Conservation (phyloP, 1,139 yeast genomes). For the Hansenula lynferdii region DNA sequence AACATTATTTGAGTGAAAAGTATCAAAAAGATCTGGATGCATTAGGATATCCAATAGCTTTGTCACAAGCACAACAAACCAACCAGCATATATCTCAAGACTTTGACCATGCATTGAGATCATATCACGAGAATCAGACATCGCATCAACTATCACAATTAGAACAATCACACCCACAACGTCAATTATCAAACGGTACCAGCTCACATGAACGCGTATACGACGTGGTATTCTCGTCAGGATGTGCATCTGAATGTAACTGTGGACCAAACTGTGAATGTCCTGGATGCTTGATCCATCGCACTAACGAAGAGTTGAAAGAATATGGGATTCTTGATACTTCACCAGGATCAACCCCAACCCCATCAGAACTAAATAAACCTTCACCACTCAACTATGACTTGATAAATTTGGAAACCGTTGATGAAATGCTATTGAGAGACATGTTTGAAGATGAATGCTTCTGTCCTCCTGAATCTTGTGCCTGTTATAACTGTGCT, state of each 20-base stretch:
- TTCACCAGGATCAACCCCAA: slow-evolving; percentile 12
- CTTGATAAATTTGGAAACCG: slow-evolving; percentile 17
- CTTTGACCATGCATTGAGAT: background rate
- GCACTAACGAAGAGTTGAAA: slow-evolving; percentile 20
- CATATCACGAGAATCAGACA: slow-evolving; percentile 14
- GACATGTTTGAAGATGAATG: slow-evolving; percentile 18
- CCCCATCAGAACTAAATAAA: too few species aligned
- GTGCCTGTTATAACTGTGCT: slow-evolving; percentile 17
- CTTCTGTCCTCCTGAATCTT: slow-evolving; percentile 14
- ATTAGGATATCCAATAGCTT: background rate
- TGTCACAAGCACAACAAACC: background rate
- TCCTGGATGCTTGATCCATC: slow-evolving; percentile 21
- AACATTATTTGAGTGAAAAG: background rate
- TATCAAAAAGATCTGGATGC: background rate
- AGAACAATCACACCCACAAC: background rate
- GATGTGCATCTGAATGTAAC: slow-evolving; percentile 20
- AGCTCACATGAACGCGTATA: slow-evolving; percentile 2
- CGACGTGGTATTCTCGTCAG: slow-evolving; percentile 16
- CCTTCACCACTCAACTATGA: slow-evolving; percentile 1
- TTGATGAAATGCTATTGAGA: slow-evolving; percentile 16
- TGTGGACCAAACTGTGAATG: slow-evolving; percentile 22
- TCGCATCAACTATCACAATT: slow-evolving; percentile 1
- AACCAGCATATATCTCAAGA: background rate
- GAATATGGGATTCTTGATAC: slow-evolving; percentile 17
- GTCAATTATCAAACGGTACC: background rate